Conservation (phyloP, 176 grass and related monocot genomes). For the Hordeum marinum region DNA sequence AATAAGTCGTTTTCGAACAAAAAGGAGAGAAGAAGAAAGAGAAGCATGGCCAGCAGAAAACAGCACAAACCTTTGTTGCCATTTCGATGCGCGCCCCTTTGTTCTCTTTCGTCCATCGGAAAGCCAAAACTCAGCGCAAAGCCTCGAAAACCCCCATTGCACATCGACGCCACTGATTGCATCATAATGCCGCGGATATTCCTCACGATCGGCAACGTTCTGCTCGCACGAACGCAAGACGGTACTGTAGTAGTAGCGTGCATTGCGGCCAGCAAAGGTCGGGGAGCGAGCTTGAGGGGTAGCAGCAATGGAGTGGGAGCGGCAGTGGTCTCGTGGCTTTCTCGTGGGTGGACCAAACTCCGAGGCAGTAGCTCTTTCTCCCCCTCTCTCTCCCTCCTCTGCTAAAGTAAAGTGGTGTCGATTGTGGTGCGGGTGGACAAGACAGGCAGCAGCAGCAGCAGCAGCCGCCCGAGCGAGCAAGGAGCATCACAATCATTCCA, state of each 20-base stretch:
- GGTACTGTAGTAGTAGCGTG: too few relatives aligned
- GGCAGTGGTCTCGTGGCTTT: not conserved
- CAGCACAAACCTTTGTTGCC: not conserved
- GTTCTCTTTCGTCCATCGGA: not conserved
- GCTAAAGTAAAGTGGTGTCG: conserved; percentile 30
- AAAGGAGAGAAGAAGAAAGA: too few relatives aligned
- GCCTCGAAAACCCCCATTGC: not conserved
- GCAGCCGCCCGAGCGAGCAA: not conserved
- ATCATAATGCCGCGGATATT: conserved; percentile 4
- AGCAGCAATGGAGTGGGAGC: conserved; percentile 17
- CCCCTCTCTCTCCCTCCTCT: not conserved
- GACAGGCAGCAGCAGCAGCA: not conserved
- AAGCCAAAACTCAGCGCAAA: not conserved
- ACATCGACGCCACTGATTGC: not conserved
- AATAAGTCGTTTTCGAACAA: too few relatives aligned
- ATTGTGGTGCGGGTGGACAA: not conserved
- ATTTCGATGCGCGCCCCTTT: not conserved
- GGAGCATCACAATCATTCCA: conserved; percentile 24
- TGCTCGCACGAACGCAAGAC: not conserved
- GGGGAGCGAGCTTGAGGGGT: not conserved
- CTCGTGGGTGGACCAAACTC: conserved; percentile 12
- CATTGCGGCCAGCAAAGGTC: not conserved
- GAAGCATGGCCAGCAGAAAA: not conserved
- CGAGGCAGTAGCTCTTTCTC: conserved; percentile 6
- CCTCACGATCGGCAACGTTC: not conserved